These are phyloP conservation scores for Coelastrella sp. DNA, from an alignment of 139 green algal species.

Conservation along the genomic window DNA sequence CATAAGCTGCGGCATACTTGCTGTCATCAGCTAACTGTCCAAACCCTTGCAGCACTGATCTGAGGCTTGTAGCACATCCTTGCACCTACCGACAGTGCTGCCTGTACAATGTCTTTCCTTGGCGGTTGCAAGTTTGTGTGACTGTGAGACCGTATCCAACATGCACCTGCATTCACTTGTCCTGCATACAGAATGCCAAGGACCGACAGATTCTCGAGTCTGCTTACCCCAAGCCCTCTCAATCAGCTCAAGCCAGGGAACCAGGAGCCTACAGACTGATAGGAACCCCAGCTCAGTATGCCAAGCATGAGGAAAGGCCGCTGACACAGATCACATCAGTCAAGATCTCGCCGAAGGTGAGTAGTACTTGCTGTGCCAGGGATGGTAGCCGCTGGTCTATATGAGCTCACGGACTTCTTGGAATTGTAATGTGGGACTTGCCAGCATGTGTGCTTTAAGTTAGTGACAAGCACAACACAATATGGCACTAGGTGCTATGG, in stretches of 20 bases:
- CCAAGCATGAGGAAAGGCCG: conserved; percentile 6
- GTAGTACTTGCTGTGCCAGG: not conserved
- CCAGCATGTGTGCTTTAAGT: no score
- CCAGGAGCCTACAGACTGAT: not conserved
- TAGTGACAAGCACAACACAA: no score
- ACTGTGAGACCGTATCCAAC: not conserved
- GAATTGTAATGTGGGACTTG: not conserved
- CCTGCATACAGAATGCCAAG: not conserved
- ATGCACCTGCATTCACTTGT: not conserved
- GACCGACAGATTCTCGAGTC: conserved; percentile 11
- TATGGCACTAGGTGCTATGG: no score
- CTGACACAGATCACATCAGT: not conserved
- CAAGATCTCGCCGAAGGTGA: not conserved
- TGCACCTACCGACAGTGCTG: no score
- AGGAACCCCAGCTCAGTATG: not conserved
- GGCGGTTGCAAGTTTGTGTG: no score
- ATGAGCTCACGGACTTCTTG: not conserved
- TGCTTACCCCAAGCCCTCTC: conserved; percentile 15
- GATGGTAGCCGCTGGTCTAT: not conserved
- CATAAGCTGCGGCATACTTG: no score
- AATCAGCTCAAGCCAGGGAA: not conserved
- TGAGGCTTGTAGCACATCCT: no score
- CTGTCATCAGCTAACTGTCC: no score
- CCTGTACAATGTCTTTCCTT: no score
- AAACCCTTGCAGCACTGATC: no score